These are phyloP conservation scores for Coniochaeta hoffmannii DNA, from an alignment of 2,329 filamentous ascomycete species.

Conservation along the genomic window DNA sequence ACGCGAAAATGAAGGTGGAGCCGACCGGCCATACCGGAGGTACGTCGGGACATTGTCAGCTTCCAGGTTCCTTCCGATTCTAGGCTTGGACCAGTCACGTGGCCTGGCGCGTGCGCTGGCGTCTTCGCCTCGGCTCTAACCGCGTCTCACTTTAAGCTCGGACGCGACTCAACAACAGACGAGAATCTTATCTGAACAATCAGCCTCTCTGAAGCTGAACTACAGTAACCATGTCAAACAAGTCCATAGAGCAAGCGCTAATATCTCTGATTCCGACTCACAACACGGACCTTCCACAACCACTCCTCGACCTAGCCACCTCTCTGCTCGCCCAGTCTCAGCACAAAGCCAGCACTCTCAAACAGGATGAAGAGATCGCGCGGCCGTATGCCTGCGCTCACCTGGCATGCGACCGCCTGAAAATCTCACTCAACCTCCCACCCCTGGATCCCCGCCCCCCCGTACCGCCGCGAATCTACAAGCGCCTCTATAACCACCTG, in stretches of 20 bases:
- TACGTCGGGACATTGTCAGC: neutral
- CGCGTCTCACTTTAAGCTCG: neutral
- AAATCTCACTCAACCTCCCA: constrained; percentile 68
- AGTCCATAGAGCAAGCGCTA: constrained; percentile 65
- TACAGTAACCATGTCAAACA: constrained; percentile 54
- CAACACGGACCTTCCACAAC: constrained; percentile 56
- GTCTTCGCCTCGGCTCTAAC: neutral
- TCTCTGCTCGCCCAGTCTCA: constrained; percentile 76
- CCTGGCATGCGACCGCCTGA: constrained; percentile 81
- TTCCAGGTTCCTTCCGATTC: constrained; percentile 2
- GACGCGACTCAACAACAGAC: neutral
- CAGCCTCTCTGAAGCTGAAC: neutral
- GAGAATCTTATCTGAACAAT: neutral
- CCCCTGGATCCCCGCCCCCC: constrained; percentile 69
- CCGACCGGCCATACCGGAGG: neutral
- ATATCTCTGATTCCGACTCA: constrained; percentile 68
- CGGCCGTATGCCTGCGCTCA: constrained; percentile 78
- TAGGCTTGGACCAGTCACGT: neutral
- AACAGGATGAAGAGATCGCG: constrained; percentile 82
- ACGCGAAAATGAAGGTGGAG: neutral
- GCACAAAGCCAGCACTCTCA: constrained; percentile 67
- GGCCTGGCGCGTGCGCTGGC: neutral
- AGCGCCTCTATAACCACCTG: constrained; percentile 74
- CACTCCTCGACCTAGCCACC: constrained; percentile 63
- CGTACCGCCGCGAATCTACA: constrained; percentile 73